Evolutionary conservation across 2,329 filamentous ascomycete species (phyloP).

Genomic region (Penicillium sclerotigenum): DNA sequence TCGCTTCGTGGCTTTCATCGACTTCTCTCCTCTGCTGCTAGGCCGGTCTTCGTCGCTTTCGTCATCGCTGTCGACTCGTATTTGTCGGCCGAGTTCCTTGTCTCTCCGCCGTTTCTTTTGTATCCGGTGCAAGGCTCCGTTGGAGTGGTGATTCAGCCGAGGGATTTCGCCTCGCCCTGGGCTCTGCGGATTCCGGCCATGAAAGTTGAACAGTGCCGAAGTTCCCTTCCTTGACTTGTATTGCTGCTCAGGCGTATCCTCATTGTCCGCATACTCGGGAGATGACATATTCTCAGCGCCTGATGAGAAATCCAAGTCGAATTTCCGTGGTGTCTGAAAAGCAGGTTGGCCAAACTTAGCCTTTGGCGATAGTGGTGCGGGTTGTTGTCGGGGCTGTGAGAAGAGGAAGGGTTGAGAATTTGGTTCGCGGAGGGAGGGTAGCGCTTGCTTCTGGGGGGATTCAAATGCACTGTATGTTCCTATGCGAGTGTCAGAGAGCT

Average conservation of each 20-base stretch:
- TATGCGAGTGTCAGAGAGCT: conserved; percentile 15
- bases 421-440: conserved; percentile 49
- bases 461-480: conserved; percentile 43
- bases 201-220: conserved; percentile 41
- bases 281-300: conserved; percentile 48
- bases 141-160: conserved; percentile 48
- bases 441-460: conserved; percentile 49
- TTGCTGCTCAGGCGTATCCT: conserved; percentile 47
- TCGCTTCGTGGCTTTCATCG: conserved; percentile 28
- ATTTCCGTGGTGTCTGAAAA: conserved; percentile 50
- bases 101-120: conserved; percentile 52
- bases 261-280: conserved; percentile 46
- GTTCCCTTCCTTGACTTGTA: conserved; percentile 35
- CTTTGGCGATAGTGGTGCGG: conserved; percentile 31
- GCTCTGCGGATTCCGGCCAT: conserved; percentile 39
- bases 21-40: conserved; percentile 36
- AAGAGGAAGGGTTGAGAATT: conserved; percentile 52
- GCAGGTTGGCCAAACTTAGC: conserved; percentile 41
- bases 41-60: conserved; percentile 42
- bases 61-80: conserved; percentile 43
- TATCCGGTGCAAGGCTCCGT: conserved; percentile 44
- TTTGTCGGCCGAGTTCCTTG: conserved; percentile 43
- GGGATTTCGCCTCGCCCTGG: conserved; percentile 66
- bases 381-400: conserved; percentile 36
- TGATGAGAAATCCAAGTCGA: conserved; percentile 49